Base-by-base conservation (phyloP, 495 filamentous ascomycete genomes). In the Amniculicola lignicola region DNA sequence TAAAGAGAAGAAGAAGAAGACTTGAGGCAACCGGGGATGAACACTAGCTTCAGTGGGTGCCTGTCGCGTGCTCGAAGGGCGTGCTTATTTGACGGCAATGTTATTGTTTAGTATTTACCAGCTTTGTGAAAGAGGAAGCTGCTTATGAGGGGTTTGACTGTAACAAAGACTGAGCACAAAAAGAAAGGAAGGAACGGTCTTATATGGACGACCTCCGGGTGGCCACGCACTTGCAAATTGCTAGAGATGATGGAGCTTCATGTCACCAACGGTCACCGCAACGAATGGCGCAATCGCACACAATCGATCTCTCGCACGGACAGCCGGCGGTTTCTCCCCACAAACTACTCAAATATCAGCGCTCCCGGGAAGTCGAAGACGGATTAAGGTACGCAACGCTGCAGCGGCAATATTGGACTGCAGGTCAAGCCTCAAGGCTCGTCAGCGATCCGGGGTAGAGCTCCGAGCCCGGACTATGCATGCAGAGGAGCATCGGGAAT, bases 231-330 rank as follows among this genome's bases (percentile, higher is more conserved):
- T 11, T 45, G 9, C 25, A 24, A 22, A 22, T 45, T 12, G 16
- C 10, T 37, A 21, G 7, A 29, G 18, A 43, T 24, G 38, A 23
- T 45, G 10, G 22, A 38, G 28, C 4, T 22, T 27, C 27, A 18
- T n/a, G 4, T 48, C 5, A 38, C 33, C 33, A 4, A 7, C 9
- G 36, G 39, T 41, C 54, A 36, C 14, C 16, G 35, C 24, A 25
- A 51, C 16, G 21, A 43, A 27, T 60, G 15, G 57, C 57, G 57
- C 50, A 48, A 60, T 60, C 57, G 57, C 57, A 60, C 57, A 60
- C 57, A 51, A 60, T 60, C 18, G 12, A 22, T 11, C 19, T 40
- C 16, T n/a, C n/a, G 42, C 49, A 48, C 50, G 24, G 56, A 59
- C 39, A 44, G 46, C 12, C 28, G 45, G 16, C 39, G 14, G 3